Evolutionary conservation across 345 rosid genomes (phyloP), one percentile per base, ranked within the genome.

Genomic region (Alliaria petiolata): DNA sequence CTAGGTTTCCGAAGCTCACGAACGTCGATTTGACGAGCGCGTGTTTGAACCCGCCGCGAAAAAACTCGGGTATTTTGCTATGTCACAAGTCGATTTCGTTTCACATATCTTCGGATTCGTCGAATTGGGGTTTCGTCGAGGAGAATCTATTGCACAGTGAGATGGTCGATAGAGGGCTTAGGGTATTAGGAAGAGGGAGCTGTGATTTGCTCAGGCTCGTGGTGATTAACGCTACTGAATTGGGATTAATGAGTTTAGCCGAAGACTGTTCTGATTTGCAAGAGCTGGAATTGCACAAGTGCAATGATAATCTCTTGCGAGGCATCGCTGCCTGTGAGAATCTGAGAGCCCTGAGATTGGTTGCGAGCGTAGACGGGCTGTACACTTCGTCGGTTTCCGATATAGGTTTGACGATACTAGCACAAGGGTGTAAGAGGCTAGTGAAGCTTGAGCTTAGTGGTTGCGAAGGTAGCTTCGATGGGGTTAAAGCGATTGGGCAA

Each of bases 381-480:
- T 92, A 90, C 73, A 74, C 67, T 47, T 89, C 97, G 0, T 20
- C 73, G 13, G 96, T 95, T 17, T 80, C 98, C 0, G 99, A 95
- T 80, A 87, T 95, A 22, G 99, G 99, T 55, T 77, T 95, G 42
- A 95, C 99, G 0, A 87, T 92, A 33, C 72, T 95, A 80, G 99
- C 99, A 6, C 98, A 90, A 55, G 99, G 98, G 57, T 95, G 98
- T 72, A 86, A 79, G 82, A 81, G 91, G 54, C 55, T 95, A 33
- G 95, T 87, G 79, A 90, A 82, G 89, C 91, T 95, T 20, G 98
- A 95, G 85, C 89, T 92, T 62, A 72, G 80, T 72, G 89, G 98
- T 7, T 92, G 99, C 57, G 98, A 88, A 69, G 99, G 99, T 43
- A 92, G 97, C 39, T 92, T 86, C 17, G 98, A 90, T 83, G 99